Conservation (phyloP, 139 green algal species). For the Haematococcus lacustris region DNA sequence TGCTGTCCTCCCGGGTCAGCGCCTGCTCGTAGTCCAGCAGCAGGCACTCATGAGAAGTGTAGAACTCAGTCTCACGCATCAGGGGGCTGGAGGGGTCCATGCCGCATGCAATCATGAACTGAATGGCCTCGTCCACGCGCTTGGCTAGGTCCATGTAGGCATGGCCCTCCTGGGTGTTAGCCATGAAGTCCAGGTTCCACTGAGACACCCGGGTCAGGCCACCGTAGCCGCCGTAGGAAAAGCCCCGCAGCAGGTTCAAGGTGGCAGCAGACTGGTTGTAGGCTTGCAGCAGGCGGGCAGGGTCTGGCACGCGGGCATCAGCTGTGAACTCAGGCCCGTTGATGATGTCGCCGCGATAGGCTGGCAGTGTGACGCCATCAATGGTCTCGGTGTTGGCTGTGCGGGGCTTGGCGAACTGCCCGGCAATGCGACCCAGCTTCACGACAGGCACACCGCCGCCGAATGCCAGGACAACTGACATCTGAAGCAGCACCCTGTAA, state of each 20-base stretch:
- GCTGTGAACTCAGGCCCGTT: conserved; percentile 88
- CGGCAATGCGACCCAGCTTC: conserved; percentile 97
- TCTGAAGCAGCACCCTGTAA: conserved; percentile 89
- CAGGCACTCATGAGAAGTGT: conserved; percentile 80
- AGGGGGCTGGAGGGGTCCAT: conserved; percentile 58
- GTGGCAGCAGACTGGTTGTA: conserved; percentile 97
- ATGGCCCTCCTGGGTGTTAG: conserved; percentile 69
- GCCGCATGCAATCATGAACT: conserved; percentile 89
- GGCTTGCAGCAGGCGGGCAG: conserved; percentile 66
- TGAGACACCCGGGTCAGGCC: conserved; percentile 79
- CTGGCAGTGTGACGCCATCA: conserved; percentile 48
- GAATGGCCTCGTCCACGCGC: conserved; percentile 86
- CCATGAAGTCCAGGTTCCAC: conserved; percentile 99
- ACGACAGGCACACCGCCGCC: conserved; percentile 90
- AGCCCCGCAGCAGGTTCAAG: conserved; percentile 96
- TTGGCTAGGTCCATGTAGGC: conserved; percentile 85
- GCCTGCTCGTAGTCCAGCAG: conserved; percentile 95
- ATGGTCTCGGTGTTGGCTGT: conserved; percentile 34
- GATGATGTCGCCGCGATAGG: conserved; percentile 95
- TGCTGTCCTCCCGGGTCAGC: conserved; percentile 77
- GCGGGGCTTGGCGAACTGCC: conserved; percentile 98
- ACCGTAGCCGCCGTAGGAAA: conserved; percentile 92
- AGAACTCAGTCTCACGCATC: conserved; percentile 97
- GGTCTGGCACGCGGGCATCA: conserved; percentile 84
- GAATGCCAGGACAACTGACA: conserved; percentile 94